phyloP scores from a whole-genome alignment of 148 eudicot genomes.

The Spergularia marina region DNA sequence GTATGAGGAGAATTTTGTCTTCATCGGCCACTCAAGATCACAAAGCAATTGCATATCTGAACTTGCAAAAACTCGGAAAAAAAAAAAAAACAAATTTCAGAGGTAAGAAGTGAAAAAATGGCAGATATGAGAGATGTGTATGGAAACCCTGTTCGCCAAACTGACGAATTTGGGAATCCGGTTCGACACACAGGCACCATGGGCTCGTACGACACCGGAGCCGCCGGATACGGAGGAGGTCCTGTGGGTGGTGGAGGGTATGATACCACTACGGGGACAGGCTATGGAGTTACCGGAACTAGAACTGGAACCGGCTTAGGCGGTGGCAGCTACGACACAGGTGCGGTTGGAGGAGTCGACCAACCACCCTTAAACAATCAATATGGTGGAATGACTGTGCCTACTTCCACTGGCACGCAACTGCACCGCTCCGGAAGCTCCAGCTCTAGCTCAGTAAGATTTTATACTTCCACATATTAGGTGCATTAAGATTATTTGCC shows the following conservation, averaged over 20 bases:
- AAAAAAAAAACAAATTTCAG: neutral
- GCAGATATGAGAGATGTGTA: slow-evolving; percentile 32
- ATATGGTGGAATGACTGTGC: slow-evolving; percentile 24
- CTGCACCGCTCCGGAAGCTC: slow-evolving; percentile 75
- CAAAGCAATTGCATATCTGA: neutral
- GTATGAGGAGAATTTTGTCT: neutral
- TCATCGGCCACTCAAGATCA: neutral
- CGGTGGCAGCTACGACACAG: slow-evolving; percentile 7
- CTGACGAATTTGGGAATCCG: slow-evolving; percentile 40
- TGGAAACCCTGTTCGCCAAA: slow-evolving; percentile 37
- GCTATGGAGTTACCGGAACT: neutral
- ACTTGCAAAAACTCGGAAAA: neutral
- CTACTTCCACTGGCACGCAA: slow-evolving; percentile 30
- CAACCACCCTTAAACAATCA: slow-evolving; percentile 24
- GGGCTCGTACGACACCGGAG: slow-evolving; percentile 38
- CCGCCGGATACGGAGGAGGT: slow-evolving; percentile 9
- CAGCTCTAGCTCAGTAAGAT: slow-evolving; percentile 67
- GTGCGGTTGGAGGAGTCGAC: slow-evolving; percentile 5
- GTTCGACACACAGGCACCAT: slow-evolving; percentile 32
- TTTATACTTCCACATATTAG: neutral
- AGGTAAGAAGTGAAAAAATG: slow-evolving; percentile 2
- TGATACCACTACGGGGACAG: neutral
- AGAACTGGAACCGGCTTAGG: neutral
- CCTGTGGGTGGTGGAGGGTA: slow-evolving; percentile 1
- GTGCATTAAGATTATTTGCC: too few species aligned